phyloP scores from a whole-genome alignment of 2,329 filamentous ascomycete genomes.

The Aspergillus tubingensis region DNA sequence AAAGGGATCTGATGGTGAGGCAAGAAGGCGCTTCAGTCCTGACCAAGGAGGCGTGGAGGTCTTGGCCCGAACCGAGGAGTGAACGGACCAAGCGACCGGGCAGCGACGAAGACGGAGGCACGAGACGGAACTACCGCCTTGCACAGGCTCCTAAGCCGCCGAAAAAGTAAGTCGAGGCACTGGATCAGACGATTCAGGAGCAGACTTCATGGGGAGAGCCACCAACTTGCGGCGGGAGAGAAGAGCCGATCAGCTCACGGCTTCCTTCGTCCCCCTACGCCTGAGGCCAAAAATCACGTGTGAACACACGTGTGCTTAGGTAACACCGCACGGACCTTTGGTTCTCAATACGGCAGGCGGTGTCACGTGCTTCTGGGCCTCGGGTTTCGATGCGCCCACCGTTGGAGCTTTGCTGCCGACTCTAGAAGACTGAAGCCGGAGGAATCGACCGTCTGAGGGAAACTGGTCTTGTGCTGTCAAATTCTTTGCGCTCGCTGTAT shows the following conservation, averaged over 20 bases:
- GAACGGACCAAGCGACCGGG: conserved; percentile 30
- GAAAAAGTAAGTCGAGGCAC: conserved; percentile 25
- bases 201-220: conserved; percentile 29
- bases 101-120: conserved; percentile 21
- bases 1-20: conserved; percentile 19
- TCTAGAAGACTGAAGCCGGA: neutral
- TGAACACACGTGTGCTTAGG: conserved; percentile 16
- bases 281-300: conserved; percentile 25
- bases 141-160: conserved; percentile 32
- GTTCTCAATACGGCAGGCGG: conserved; percentile 14
- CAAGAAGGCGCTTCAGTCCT: conserved; percentile 21
- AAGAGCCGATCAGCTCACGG: conserved; percentile 23
- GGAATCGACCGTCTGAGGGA: neutral
- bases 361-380: conserved; percentile 19
- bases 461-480: neutral
- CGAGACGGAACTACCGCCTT: conserved; percentile 35
- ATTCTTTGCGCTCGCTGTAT: neutral
- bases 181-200: conserved; percentile 25
- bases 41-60: conserved; percentile 33
- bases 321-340: conserved; percentile 2
- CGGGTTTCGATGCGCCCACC: conserved; percentile 10
- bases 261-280: conserved; percentile 15
- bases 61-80: conserved; percentile 32
- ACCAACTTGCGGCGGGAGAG: conserved; percentile 25
- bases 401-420: conserved; percentile 7